phyloP scores from a whole-genome alignment of 768 basidiomycete genomes.

The Amanita jacksonii region DNA sequence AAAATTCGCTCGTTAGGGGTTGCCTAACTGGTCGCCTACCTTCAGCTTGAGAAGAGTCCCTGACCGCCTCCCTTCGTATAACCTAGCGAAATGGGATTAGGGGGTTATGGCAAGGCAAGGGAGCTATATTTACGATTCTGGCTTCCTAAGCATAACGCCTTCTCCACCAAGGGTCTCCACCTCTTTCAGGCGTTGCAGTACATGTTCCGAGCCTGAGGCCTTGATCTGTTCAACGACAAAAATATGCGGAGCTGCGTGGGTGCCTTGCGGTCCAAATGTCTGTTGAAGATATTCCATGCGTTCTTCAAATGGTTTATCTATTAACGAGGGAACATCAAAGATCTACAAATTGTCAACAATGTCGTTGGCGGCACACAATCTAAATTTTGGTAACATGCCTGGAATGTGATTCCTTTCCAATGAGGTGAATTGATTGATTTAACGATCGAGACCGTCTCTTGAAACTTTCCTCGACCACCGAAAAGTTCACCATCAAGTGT shows the following conservation, averaged over 20 bases:
- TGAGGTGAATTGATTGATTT: slow-evolving; percentile 48
- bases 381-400: too few species aligned
- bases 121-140: slow-evolving; percentile 31
- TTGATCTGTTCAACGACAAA: slow-evolving; percentile 38
- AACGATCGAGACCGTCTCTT: slow-evolving; percentile 49
- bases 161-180: slow-evolving; percentile 47
- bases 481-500: slow-evolving; percentile 56
- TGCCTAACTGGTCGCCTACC: slow-evolving; percentile 14
- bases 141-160: slow-evolving; percentile 47
- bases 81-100: slow-evolving; percentile 17
- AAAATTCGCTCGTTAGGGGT: not conserved
- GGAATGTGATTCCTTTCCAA: slow-evolving; percentile 46
- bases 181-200: slow-evolving; percentile 44
- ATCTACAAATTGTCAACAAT: slow-evolving; percentile 26
- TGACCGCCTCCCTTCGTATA: slow-evolving; percentile 42
- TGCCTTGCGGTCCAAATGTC: slow-evolving; percentile 37
- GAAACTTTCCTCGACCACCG: slow-evolving; percentile 46
- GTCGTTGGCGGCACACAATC: too few species aligned
- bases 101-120: not conserved
- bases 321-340: slow-evolving; percentile 47
- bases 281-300: slow-evolving; percentile 34
- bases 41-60: slow-evolving; percentile 46
- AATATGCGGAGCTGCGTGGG: slow-evolving; percentile 32
- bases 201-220: slow-evolving; percentile 37
- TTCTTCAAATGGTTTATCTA: slow-evolving; percentile 39